Conservation (phyloP, 148 eudicot species). For the Amaranthus palmeri region DNA sequence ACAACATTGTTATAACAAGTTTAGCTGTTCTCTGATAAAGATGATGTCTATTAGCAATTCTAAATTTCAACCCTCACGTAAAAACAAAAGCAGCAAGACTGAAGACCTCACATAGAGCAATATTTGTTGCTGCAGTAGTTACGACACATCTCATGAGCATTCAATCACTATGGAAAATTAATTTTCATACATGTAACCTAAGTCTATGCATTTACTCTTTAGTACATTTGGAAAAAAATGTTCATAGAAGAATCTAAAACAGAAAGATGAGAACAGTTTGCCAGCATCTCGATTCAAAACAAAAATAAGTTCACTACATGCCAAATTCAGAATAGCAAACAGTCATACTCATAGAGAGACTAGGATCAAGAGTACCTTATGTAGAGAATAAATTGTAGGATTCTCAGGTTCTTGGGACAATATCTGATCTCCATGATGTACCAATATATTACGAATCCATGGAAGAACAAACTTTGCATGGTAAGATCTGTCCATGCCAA, state of each 20-base stretch:
- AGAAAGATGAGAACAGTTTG: not conserved
- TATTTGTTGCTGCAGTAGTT: not conserved
- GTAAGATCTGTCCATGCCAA: conserved; percentile 46
- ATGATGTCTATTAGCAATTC: not conserved
- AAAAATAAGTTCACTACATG: not conserved
- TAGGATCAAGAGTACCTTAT: conserved; percentile 48
- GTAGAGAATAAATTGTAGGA: conserved; percentile 43
- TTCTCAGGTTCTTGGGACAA: conserved; percentile 53
- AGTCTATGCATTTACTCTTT: not conserved
- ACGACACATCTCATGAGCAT: not conserved
- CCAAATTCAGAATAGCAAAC: not conserved
- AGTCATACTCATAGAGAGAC: not conserved
- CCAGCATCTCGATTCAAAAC: not conserved
- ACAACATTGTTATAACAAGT: not conserved
- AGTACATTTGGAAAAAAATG: not conserved
- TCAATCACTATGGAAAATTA: not conserved
- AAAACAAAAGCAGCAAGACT: not conserved
- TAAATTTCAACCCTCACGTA: not conserved
- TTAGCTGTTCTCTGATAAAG: not conserved
- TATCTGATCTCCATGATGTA: conserved; percentile 53
- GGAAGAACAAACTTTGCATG: conserved; percentile 64
- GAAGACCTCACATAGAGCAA: not conserved
- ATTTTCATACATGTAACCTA: not conserved
- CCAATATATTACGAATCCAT: conserved; percentile 75
- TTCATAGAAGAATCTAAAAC: not conserved